Percentiles rank a stretch among this genome's conserved stretches.
Evolutionary conservation across 2,329 filamentous ascomycete genomes (phyloP).

Genomic region (Fusarium udum): DNA sequence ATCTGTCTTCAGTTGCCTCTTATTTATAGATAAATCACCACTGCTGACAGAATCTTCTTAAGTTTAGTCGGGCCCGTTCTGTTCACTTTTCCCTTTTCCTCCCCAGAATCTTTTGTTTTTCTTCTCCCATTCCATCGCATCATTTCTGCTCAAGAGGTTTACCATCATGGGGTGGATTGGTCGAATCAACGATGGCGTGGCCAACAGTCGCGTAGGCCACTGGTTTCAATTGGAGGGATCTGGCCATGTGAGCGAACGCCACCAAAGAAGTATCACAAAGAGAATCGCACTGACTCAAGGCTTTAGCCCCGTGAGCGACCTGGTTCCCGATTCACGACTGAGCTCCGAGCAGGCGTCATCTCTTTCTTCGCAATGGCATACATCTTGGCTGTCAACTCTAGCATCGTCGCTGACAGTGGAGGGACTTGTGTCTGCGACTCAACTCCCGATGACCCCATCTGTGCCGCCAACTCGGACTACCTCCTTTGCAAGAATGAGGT

Average conservation of each 20-base stretch:
- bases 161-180: background rate
- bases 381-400: background rate
- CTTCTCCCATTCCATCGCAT: background rate
- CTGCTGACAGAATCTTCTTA: background rate
- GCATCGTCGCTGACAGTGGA: background rate
- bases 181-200: background rate
- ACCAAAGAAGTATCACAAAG: background rate
- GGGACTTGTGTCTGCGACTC: background rate
- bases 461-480: background rate
- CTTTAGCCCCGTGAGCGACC: background rate
- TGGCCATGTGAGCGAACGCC: background rate
- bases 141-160: background rate
- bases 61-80: background rate
- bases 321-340: background rate
- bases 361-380: background rate
- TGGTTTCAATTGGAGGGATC: background rate
- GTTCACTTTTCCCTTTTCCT: background rate
- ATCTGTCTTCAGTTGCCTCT: background rate
- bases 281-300: background rate
- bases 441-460: background rate
- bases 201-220: background rate
- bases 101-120: background rate
- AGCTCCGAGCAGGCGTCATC: background rate
- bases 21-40: background rate
- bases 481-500: background rate